phyloP scores from a whole-genome alignment of 495 filamentous ascomycete genomes.

The Talaromyces trachyspermus region DNA sequence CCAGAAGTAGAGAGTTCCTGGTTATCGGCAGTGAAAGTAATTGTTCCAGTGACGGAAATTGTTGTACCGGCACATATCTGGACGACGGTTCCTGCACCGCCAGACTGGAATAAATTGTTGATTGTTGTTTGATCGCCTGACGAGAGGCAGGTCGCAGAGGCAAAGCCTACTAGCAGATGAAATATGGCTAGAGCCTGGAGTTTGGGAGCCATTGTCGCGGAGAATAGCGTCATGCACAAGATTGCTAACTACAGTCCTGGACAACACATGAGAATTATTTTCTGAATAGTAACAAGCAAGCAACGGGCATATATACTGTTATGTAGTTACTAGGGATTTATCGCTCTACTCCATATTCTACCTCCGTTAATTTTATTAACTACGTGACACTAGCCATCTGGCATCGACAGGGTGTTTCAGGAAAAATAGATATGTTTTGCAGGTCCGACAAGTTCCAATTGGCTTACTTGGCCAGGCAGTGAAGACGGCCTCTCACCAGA shows the following conservation, averaged over 20 bases:
- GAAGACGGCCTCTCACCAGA: too few relatives aligned
- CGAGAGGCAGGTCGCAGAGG: constrained; percentile 8
- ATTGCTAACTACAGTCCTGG: too few relatives aligned
- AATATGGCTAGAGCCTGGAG: neutral
- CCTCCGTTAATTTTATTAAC: too few relatives aligned
- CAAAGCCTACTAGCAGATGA: neutral
- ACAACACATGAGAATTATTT: neutral
- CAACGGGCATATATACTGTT: too few relatives aligned
- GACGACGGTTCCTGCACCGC: constrained; percentile 8
- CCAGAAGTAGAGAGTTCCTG: constrained; percentile 15
- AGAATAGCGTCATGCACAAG: neutral
- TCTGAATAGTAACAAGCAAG: neutral
- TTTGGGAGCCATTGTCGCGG: neutral
- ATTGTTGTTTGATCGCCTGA: constrained; percentile 13
- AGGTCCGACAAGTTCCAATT: too few relatives aligned
- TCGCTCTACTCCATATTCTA: too few relatives aligned
- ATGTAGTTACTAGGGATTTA: too few relatives aligned
- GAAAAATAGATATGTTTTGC: too few relatives aligned
- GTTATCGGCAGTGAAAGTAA: constrained; percentile 13
- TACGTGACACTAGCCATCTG: too few relatives aligned
- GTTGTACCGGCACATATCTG: constrained; percentile 11
- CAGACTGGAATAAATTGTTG: constrained; percentile 10
- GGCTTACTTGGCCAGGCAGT: too few relatives aligned
- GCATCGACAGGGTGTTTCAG: too few relatives aligned
- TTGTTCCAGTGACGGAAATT: constrained; percentile 10